Base-by-base conservation (phyloP, 2,329 filamentous ascomycete species). In the Cladosporium sp. region DNA sequence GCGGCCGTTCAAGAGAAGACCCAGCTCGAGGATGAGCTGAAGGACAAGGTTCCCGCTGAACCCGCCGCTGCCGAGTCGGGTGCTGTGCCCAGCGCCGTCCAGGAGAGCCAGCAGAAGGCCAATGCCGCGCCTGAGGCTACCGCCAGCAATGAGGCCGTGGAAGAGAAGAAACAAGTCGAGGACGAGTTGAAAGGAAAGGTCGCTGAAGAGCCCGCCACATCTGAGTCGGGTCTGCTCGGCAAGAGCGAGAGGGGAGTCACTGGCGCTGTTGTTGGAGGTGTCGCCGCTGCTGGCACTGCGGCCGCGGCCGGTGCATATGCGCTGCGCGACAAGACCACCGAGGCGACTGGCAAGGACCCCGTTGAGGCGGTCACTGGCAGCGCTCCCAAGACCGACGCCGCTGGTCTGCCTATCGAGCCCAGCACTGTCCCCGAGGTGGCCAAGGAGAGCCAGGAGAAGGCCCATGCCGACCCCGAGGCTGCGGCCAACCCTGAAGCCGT, bases 21-120 rank as follows among this genome's bases (percentile, higher is more conserved):
- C 51, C 74, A 76, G 51, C 76, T 89, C 4, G 86, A 89, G 72
- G 72, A 80, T 38, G 85, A 89, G 71, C 76, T 89, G 48, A 78
- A 85, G 66, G 72, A 76, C 7, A 84, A 83, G 68, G 80, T 88
- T 9, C 75, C 79, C 9, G 30, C 39, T 18, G 41, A 45, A 29
- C 44, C 42, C n/a, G 44, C 49, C 8, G 58, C 56, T n/a, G 53
- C 34, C 38, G 57, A 55, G 36, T 55, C 56, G 6, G 56, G 56
- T 22, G 55, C 15, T 22, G 79, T 80, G 12, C 84, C 84, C 29
- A 78, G 81, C 54, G 68, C 84, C 36, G 86, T 89, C 45, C 83
- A 80, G 64, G 80, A 88, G 63, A 88, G 84, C 70, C 85, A 89
- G 63, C 75, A 82, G 59, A 78, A 83, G 65, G 84, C 85, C 15